Evolutionary conservation across 495 filamentous ascomycete species (phyloP).

Genomic region (Gamarada debralockiae): DNA sequence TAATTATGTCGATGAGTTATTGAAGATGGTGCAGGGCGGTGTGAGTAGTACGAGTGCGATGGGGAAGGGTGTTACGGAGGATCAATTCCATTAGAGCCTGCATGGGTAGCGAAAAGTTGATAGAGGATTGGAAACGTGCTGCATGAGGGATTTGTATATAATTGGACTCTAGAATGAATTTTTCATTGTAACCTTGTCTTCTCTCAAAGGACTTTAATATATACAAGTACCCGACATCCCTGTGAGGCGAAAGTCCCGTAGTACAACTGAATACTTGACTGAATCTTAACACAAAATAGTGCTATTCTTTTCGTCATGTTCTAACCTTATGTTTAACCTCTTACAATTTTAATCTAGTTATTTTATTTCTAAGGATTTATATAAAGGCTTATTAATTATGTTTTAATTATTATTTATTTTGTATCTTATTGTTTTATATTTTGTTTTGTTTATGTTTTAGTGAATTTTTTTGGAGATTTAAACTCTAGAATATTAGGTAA

Average conservation of each 20-base stretch:
- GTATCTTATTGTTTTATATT: not conserved
- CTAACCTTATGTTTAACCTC: conserved; percentile 5
- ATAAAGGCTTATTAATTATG: conserved; percentile 4
- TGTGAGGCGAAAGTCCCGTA: too few species aligned
- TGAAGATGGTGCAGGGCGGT: conserved; percentile 97
- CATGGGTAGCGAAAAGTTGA: not conserved
- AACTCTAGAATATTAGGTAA: not conserved
- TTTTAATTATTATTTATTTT: conserved; percentile 3
- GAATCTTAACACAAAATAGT: conserved; percentile 1
- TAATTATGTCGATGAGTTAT: conserved; percentile 85
- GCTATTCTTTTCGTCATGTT: not conserved
- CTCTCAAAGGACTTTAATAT: too few species aligned
- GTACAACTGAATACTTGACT: too few species aligned
- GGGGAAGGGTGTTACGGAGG: conserved; percentile 97
- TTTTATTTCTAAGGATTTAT: conserved; percentile 3
- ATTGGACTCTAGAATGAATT: not conserved
- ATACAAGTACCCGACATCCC: not conserved
- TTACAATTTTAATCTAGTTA: conserved; percentile 1
- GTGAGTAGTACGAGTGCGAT: conserved; percentile 89
- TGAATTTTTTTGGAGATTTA: not conserved
- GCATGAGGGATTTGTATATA: not conserved
- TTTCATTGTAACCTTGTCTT: too few species aligned
- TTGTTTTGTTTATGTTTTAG: not conserved
- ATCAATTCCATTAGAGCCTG: conserved; percentile 75
- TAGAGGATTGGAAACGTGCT: too few species aligned